Evolutionary conservation across 768 basidiomycete species (phyloP), one percentile per base, ranked within the genome.

Genomic region (Mycena floridula): DNA sequence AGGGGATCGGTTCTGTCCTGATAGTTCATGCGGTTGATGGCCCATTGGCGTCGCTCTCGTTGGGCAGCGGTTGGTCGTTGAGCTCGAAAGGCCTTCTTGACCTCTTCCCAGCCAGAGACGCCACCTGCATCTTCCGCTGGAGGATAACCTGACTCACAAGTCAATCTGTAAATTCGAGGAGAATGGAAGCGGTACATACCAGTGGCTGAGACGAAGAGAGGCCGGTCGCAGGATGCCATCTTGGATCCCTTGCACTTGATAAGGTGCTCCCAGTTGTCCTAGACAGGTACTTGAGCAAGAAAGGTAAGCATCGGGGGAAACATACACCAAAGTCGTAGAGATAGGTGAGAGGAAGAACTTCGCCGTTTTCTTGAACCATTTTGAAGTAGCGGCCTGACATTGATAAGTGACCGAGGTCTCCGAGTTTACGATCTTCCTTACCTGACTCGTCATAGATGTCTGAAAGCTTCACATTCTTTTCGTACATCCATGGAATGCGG

Each of bases 201-300:
- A 20, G 36, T 39, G 18, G 47, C 50, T 21, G 25, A 12, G 20
- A n/a, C 40, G 37, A 51, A 51, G 26, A 51, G 41, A 2, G 50
- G 50, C 6, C 50, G 49, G 38, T 49, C 43, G 3, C 41, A 42
- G 15, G 37, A 37, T n/a, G 50, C 50, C 18, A 45, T 40, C 35
- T 52, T 50, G 20, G 25, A 20, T 9, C 49, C 49, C 35, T 52
- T 46, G 45, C 46, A 50, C 15, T 25, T 43, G 25, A 52, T 24
- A 16, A 43, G 32, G 44, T 54, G 56, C n/a, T 56, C 56, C 56
- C 56, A 57, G 28, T 51, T 35, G 41, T 57, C 56, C 56, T 57
- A 28, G 18, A 25, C 48, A 42, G 45, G 52, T 46, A 9, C n/a
- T 30, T 30, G 28, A 30, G 28, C 9, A 9, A 30, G n/a, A 30